A percentile compares a stretch with the other conserved stretches of the same genome.
Conservation (phyloP, 257 asterid genomes). For the Asclepias syriaca region DNA sequence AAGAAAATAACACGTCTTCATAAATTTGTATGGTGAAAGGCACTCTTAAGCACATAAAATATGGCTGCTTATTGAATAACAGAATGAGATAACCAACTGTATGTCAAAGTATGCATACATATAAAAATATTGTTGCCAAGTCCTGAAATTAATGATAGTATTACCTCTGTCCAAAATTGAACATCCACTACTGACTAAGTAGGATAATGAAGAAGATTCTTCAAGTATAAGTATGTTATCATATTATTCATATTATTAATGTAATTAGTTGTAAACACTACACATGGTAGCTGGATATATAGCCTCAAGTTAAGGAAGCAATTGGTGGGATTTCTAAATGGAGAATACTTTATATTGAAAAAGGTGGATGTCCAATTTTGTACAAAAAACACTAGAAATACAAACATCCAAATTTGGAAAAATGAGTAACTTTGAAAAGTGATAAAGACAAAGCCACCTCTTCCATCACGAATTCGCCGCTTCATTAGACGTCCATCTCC, state of each 20-base stretch:
- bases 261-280: not conserved
- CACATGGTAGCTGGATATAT: not conserved
- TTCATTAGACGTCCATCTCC: slow-evolving; percentile 97
- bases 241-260: too few species aligned
- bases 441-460: slow-evolving; percentile 36
- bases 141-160: not conserved
- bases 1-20: not conserved
- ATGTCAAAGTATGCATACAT: not conserved
- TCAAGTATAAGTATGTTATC: not conserved
- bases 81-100: not conserved
- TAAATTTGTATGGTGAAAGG: not conserved
- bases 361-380: not conserved
- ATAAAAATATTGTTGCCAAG: not conserved
- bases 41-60: not conserved
- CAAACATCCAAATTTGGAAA: not conserved
- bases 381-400: too few species aligned
- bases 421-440: not conserved
- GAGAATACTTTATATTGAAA: not conserved
- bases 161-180: not conserved
- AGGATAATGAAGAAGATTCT: too few species aligned
- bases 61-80: not conserved
- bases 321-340: not conserved
- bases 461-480: slow-evolving; percentile 85
- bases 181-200: too few species aligned
- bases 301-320: not conserved